phyloP scores from a whole-genome alignment of 2,329 filamentous ascomycete genomes.

The Fusarium nelsonii region DNA sequence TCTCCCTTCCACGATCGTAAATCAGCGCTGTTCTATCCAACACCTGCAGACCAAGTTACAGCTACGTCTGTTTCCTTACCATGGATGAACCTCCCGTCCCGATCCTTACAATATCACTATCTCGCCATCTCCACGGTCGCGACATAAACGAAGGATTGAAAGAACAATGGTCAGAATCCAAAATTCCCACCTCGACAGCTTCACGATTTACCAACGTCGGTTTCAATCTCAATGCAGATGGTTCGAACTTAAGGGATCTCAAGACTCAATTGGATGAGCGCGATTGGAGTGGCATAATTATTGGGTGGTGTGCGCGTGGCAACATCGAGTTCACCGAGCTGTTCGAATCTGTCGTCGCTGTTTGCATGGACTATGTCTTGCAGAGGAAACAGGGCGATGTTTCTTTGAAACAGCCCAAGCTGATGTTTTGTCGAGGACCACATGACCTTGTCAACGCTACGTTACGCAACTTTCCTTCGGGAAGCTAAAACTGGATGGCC shows the following conservation, averaged over 20 bases:
- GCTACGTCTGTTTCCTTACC: not conserved
- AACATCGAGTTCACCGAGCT: slow-evolving; percentile 22
- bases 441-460: slow-evolving; percentile 20
- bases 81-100: not conserved
- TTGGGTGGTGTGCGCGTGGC: slow-evolving; percentile 22
- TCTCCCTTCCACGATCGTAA: too few species aligned
- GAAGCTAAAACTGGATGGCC: not conserved
- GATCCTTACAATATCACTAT: slow-evolving; percentile 17
- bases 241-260: slow-evolving; percentile 2
- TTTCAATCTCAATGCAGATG: slow-evolving; percentile 14
- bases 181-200: not conserved
- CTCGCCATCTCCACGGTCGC: slow-evolving; percentile 1
- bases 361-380: slow-evolving; percentile 4
- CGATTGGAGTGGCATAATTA: slow-evolving; percentile 2
- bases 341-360: not conserved
- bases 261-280: rapidly evolving
- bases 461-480: slow-evolving; percentile 4
- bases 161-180: slow-evolving; percentile 17
- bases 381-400: not conserved
- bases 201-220: slow-evolving; percentile 15
- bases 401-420: slow-evolving; percentile 1
- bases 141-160: not conserved
- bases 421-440: slow-evolving; percentile 21
- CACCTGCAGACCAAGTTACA: too few species aligned
- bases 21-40: rapidly evolving